Evolutionary conservation across 805 yeast genomes (phyloP).

Genomic region (Ogataea siamensis): DNA sequence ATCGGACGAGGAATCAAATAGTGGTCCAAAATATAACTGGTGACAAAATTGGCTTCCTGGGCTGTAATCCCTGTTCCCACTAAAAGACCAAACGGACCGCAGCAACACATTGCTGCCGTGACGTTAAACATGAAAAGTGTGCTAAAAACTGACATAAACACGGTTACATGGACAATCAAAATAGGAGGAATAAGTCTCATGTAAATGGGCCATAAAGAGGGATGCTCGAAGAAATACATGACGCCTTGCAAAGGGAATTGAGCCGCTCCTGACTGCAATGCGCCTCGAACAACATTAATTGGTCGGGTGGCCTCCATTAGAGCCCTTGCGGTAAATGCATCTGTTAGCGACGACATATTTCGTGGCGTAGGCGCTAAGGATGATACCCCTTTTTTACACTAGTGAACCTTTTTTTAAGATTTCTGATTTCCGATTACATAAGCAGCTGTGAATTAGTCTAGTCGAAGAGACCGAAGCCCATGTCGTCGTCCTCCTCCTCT

Average conservation of each 20-base stretch:
- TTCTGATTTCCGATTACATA: conserved; percentile 8
- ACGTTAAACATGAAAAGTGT: conserved; percentile 27
- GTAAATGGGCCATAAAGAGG: conserved; percentile 28
- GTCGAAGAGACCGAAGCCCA: conserved; percentile 96
- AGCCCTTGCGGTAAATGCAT: conserved; percentile 19
- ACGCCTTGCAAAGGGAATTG: conserved; percentile 30
- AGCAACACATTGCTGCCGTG: conserved; percentile 18
- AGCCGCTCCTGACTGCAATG: conserved; percentile 16
- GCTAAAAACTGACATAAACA: conserved; percentile 19
- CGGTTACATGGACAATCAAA: conserved; percentile 21
- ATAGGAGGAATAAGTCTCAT: conserved; percentile 26
- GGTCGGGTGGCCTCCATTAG: conserved; percentile 27
- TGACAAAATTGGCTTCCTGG: conserved; percentile 28
- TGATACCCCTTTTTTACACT: conserved; percentile 7
- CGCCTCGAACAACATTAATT: conserved; percentile 16
- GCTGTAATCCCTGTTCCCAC: conserved; percentile 24
- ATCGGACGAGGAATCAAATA: conserved; percentile 28
- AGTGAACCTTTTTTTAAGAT: neutral
- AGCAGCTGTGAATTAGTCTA: conserved; percentile 42
- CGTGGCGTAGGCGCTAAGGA: conserved; percentile 8
- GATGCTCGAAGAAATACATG: conserved; percentile 24
- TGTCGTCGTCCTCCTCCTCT: conserved; percentile 50
- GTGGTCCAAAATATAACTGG: conserved; percentile 25
- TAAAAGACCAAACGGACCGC: conserved; percentile 32
- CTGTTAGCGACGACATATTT: conserved; percentile 12